Percentiles rank a stretch among this genome's conserved stretches.
phyloP scores from a whole-genome alignment of 2,329 filamentous ascomycete genomes.

The Sclerotinia minor region DNA sequence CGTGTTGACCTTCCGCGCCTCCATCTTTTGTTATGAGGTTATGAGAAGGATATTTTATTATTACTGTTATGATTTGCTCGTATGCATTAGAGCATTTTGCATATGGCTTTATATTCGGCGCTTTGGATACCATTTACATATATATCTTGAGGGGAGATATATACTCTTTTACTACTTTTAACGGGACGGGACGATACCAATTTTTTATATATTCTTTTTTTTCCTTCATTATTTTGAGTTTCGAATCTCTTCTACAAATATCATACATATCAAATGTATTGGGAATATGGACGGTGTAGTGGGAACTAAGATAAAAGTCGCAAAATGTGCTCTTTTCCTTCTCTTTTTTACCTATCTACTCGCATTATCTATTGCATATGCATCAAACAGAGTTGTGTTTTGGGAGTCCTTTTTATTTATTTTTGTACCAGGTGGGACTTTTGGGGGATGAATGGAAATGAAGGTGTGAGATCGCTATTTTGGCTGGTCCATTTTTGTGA shows the following conservation, averaged over 20 bases:
- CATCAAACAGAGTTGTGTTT: conserved; percentile 6
- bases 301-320: conserved; percentile 12
- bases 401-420: not conserved
- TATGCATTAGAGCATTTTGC: not conserved
- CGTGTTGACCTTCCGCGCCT: conserved; percentile 14
- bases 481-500: conserved; percentile 17
- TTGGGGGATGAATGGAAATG: not conserved
- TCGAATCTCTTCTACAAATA: conserved; percentile 9
- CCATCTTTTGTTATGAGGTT: conserved; percentile 7
- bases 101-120: conserved; percentile 23
- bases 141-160: conserved; percentile 22
- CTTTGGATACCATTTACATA: conserved; percentile 23
- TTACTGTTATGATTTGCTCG: conserved; percentile 19
- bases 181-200: conserved; percentile 25
- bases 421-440: not conserved
- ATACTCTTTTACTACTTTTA: conserved; percentile 16
- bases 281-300: not conserved
- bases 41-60: conserved; percentile 17
- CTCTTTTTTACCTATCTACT: not conserved
- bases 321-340: not conserved
- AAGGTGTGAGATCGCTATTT: conserved; percentile 6
- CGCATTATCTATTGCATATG: conserved; percentile 11
- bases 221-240: not conserved
- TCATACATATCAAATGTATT: conserved; percentile 10
- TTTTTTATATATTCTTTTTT: conserved; percentile 5